Conservation (phyloP, 164 flowering plant species). For the Berberis thunbergii region DNA sequence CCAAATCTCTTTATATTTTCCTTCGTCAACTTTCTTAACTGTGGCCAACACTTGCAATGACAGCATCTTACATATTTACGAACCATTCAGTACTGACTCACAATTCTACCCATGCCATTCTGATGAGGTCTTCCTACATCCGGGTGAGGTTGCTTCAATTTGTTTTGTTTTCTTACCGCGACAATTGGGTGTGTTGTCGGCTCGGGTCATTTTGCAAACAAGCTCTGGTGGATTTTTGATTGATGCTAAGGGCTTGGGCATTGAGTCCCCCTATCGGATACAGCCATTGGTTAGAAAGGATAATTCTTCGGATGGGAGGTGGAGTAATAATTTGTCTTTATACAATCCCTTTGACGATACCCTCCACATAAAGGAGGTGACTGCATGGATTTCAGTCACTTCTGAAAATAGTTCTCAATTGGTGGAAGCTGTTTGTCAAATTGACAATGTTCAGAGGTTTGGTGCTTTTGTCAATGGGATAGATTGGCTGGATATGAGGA, state of each 20-base stretch:
- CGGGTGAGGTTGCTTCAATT: conserved; percentile 63
- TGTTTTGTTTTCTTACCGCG: conserved; percentile 71
- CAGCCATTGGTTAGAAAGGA: conserved; percentile 31
- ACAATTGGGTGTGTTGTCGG: conserved; percentile 50
- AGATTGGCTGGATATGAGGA: conserved; percentile 35
- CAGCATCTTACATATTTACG: conserved; percentile 46
- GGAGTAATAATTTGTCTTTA: conserved; percentile 51
- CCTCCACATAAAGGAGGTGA: conserved; percentile 48
- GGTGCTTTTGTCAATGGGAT: conserved; percentile 17
- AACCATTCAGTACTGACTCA: conserved; percentile 54
- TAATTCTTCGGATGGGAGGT: conserved; percentile 31
- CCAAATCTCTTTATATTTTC: conserved; percentile 38
- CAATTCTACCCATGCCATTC: conserved; percentile 73
- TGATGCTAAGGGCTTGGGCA: conserved; percentile 51
- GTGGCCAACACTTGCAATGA: conserved; percentile 47
- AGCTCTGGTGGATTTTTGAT: conserved; percentile 71
- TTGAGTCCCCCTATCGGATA: conserved; percentile 53
- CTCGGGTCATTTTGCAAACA: conserved; percentile 67
- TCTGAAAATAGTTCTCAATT: conserved; percentile 30
- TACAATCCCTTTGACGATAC: conserved; percentile 54
- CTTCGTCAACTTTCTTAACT: conserved; percentile 53
- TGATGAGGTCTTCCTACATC: conserved; percentile 44
- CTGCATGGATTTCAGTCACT: conserved; percentile 45
- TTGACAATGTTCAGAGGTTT: conserved; percentile 11
- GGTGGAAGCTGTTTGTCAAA: conserved; percentile 43